Percentiles rank a stretch among this genome's conserved stretches.
These are phyloP conservation scores for Metschnikowia drakensbergensis DNA, from an alignment of 805 yeast genomes.

Conservation along the genomic window DNA sequence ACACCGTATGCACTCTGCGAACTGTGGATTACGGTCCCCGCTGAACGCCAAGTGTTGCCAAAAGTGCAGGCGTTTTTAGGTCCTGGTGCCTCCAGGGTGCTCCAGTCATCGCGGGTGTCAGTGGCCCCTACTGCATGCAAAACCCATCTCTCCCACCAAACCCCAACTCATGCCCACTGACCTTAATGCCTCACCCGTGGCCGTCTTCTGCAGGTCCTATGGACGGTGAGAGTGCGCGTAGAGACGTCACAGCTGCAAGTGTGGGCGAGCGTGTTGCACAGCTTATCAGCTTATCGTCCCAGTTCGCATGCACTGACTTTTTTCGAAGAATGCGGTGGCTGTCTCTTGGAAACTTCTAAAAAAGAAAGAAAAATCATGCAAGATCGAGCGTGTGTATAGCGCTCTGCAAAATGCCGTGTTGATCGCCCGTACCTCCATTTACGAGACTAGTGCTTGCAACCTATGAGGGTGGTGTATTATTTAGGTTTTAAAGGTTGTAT, in stretches of 20 bases:
- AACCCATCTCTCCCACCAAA: too few relatives aligned
- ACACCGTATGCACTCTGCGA: not conserved
- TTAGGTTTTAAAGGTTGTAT: too few relatives aligned
- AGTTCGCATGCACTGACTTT: not conserved
- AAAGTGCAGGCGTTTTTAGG: not conserved
- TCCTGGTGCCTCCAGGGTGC: too few relatives aligned
- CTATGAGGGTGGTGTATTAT: too few relatives aligned
- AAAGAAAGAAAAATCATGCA: not conserved
- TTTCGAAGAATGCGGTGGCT: not conserved
- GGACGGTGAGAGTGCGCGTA: not conserved
- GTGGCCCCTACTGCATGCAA: too few relatives aligned
- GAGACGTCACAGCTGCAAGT: not conserved
- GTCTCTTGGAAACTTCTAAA: not conserved
- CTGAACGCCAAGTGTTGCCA: not conserved
- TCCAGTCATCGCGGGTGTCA: too few relatives aligned
- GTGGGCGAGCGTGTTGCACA: not conserved
- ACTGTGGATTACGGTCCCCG: not conserved
- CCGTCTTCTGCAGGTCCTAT: not conserved
- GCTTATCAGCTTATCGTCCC: constrained; percentile 1
- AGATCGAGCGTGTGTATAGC: not conserved
- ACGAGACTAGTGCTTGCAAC: too few relatives aligned
- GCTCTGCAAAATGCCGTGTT: not conserved
- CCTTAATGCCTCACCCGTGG: too few relatives aligned
- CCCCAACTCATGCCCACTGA: not conserved
- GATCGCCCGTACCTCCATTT: not conserved